Percentiles rank a stretch among this genome's conserved stretches.
Evolutionary conservation across 1,139 yeast species (phyloP).

Genomic region (Pichia sp.): DNA sequence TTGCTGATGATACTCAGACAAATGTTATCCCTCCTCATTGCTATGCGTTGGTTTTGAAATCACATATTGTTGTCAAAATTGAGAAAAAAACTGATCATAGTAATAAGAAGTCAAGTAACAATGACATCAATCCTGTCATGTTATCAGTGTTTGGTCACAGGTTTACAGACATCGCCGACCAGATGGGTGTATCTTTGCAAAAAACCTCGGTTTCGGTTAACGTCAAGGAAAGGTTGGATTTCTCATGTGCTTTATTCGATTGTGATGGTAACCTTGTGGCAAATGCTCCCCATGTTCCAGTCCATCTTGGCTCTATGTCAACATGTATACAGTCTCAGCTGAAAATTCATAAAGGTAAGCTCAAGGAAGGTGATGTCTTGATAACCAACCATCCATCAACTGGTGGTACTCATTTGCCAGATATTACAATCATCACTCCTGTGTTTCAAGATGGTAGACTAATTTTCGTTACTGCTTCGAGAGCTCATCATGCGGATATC

Average conservation of each 20-base stretch:
- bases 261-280: slow-evolving; percentile 53
- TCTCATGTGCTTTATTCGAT: slow-evolving; percentile 59
- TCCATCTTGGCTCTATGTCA: slow-evolving; percentile 61
- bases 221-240: slow-evolving; percentile 57
- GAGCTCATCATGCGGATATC: slow-evolving; percentile 68
- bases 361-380: slow-evolving; percentile 53
- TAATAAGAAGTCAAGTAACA: slow-evolving; percentile 11
- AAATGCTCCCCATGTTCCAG: slow-evolving; percentile 63
- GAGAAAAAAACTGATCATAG: neutral
- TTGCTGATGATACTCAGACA: slow-evolving; percentile 84
- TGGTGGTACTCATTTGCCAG: slow-evolving; percentile 66
- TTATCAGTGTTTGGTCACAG: slow-evolving; percentile 57
- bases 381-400: slow-evolving; percentile 56
- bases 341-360: slow-evolving; percentile 46
- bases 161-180: slow-evolving; percentile 61
- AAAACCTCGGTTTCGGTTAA: slow-evolving; percentile 58
- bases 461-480: slow-evolving; percentile 56
- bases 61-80: slow-evolving; percentile 37
- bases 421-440: slow-evolving; percentile 75
- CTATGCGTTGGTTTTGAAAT: slow-evolving; percentile 55
- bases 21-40: slow-evolving; percentile 71
- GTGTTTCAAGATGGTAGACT: slow-evolving; percentile 41
- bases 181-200: slow-evolving; percentile 58
- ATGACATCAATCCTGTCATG: slow-evolving; percentile 46
- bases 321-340: slow-evolving; percentile 52